Evolutionary conservation across 2,329 filamentous ascomycete genomes (phyloP), one percentile per base, ranked within the genome.

Genomic region (Epichloe brachyelytri): DNA sequence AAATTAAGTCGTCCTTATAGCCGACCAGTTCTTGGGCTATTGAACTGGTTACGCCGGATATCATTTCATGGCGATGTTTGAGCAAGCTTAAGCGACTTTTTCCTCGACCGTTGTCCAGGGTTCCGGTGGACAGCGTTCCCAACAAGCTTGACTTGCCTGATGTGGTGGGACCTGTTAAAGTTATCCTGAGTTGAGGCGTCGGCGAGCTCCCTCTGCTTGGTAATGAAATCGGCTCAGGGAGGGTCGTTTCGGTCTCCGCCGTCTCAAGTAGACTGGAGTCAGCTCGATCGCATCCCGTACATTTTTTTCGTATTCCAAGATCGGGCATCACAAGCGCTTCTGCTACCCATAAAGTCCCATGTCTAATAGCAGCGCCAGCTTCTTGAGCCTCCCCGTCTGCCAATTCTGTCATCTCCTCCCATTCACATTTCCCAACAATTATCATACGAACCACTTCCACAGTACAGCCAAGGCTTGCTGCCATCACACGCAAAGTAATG

Each of bases 11-110:
- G 4, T 73, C 69, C 41, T 77, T 75, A 64, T 97, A 98, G 7
- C 93, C 93, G 55, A 98, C 79, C 10, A 98, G 74, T 65, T 97
- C 93, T 61, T 96, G 91, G 0, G 93, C 88, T 43, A 98, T 85
- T 5, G 91, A 97, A 63, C 89, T 96, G 1, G 93, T 98, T 55
- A 95, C 77, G 0, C 93, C 93, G 2, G 91, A 94, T 3, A 79
- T 84, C 52, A 97, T 86, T 64, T 98, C 93, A 63, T 98, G 93
- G 11, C 87, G 82, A 67, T 98, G 93, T 63, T 89, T 95, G 33
- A 98, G 73, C 48, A 97, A 75, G 60, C 87, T 91, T 26, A 96
- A 73, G 49, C 93, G 80, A 63, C 88, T 95, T 63, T 89, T 93
- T 0, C 93, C 93, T 55, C 90, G 78, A 0, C 91, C 91, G 65